Evolutionary conservation across 768 basidiomycete genomes (phyloP).

Genomic region (Kwoniella sp.): DNA sequence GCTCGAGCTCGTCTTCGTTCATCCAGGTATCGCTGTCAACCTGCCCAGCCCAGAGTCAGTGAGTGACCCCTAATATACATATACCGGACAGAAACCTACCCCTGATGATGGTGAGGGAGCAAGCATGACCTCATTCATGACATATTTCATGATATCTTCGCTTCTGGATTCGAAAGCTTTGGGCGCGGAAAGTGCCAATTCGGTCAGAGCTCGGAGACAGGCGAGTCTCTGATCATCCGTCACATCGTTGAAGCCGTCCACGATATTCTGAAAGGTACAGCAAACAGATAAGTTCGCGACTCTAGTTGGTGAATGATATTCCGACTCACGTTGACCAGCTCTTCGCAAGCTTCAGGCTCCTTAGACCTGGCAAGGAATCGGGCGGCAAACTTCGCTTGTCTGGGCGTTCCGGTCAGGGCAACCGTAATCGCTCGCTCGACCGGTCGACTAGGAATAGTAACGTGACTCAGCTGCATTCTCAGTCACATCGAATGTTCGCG

Average conservation of each 20-base stretch:
- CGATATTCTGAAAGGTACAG: slow-evolving; percentile 13
- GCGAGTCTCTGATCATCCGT: slow-evolving; percentile 7
- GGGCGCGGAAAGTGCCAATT: slow-evolving; percentile 70
- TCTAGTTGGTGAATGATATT: not conserved
- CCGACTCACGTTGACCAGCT: slow-evolving; percentile 67
- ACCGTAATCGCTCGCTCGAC: slow-evolving; percentile 67
- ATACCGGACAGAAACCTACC: slow-evolving; percentile 26
- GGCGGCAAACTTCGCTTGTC: slow-evolving; percentile 83
- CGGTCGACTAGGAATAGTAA: slow-evolving; percentile 62
- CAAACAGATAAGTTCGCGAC: too few species aligned
- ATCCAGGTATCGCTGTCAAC: slow-evolving; percentile 67
- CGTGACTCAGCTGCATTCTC: not conserved
- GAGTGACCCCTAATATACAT: not conserved
- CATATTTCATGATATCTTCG: slow-evolving; percentile 70
- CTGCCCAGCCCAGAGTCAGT: slow-evolving; percentile 23
- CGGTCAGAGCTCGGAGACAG: slow-evolving; percentile 70
- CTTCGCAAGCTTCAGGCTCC: slow-evolving; percentile 61
- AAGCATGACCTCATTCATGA: slow-evolving; percentile 56
- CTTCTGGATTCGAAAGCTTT: slow-evolving; percentile 77
- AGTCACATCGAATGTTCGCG: not conserved
- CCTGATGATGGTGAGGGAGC: slow-evolving; percentile 31
- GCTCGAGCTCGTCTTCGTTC: slow-evolving; percentile 66
- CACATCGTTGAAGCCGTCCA: slow-evolving; percentile 12
- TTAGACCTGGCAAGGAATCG: slow-evolving; percentile 69
- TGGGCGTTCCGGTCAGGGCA: slow-evolving; percentile 65